These are phyloP conservation scores for Balakata baccata DNA, from an alignment of 345 rosid genomes.

Conservation along the genomic window DNA sequence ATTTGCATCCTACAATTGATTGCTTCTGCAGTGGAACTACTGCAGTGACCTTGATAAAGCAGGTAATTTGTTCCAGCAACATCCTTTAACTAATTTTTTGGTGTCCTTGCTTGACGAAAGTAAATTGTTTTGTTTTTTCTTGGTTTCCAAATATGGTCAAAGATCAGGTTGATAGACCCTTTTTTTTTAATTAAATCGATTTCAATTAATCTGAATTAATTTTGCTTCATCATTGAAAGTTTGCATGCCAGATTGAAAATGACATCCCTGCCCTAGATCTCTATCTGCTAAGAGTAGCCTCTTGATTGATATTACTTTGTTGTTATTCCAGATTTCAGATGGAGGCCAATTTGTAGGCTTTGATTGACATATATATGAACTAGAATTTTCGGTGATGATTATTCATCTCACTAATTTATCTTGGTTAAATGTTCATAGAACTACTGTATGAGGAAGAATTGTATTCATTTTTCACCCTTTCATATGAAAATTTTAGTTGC, in stretches of 20 bases:
- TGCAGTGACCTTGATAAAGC: constrained; percentile 82
- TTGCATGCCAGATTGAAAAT: not conserved
- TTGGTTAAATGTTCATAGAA: not conserved
- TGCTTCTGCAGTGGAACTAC: constrained; percentile 98
- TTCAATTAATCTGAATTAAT: not conserved
- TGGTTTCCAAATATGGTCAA: not conserved
- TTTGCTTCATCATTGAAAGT: not conserved
- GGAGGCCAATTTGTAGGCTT: not conserved
- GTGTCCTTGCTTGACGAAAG: not conserved
- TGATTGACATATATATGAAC: not conserved
- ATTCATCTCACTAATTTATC: not conserved
- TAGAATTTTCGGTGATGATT: not conserved
- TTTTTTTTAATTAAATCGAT: not conserved
- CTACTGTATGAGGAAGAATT: not conserved
- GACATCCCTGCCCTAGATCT: not conserved
- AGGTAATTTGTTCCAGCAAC: constrained; percentile 45
- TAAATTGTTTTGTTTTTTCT: not conserved
- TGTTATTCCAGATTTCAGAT: not conserved
- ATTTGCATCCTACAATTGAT: constrained; percentile 80
- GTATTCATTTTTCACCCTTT: not conserved
- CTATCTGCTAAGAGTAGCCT: not conserved
- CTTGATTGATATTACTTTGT: not conserved
- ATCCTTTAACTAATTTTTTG: not conserved
- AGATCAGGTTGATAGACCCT: not conserved
- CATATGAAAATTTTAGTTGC: not conserved